Evolutionary conservation across 352 stramenopile species (phyloP).

Genomic region (Globisporangium mamillatum): DNA sequence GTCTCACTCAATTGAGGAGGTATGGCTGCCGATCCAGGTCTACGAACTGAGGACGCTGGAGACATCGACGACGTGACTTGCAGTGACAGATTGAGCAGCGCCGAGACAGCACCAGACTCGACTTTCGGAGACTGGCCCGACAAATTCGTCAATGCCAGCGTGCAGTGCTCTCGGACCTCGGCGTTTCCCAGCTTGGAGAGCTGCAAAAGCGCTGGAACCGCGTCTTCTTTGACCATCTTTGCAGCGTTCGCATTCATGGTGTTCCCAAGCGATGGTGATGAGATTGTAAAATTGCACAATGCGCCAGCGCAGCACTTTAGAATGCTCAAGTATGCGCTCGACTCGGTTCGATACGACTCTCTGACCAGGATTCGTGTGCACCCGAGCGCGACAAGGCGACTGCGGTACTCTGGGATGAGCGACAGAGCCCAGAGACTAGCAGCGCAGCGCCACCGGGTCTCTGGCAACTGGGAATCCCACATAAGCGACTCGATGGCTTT

Average conservation of each 20-base stretch:
- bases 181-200: conserved; percentile 60
- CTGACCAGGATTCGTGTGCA: conserved; percentile 45
- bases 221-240: conserved; percentile 62
- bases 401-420: conserved; percentile 35
- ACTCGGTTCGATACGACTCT: conserved; percentile 30
- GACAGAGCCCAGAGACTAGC: conserved; percentile 61
- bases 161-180: conserved; percentile 64
- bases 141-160: conserved; percentile 67
- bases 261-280: conserved; percentile 12
- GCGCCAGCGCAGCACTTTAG: conserved; percentile 60
- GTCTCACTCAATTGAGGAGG: background rate
- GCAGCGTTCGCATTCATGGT: conserved; percentile 28
- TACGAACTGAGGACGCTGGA: background rate
- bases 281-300: conserved; percentile 61
- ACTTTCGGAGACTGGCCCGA: conserved; percentile 66
- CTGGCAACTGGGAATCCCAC: conserved; percentile 28
- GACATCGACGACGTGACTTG: conserved; percentile 12
- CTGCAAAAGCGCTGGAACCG: conserved; percentile 62
- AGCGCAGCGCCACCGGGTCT: conserved; percentile 61
- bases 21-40: background rate
- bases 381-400: conserved; percentile 44
- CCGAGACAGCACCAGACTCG: conserved; percentile 61
- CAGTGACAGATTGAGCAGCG: conserved; percentile 51
- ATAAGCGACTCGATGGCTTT: conserved; percentile 39
- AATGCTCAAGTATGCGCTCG: conserved; percentile 26